Evolutionary conservation across 1,284 basidiomycete genomes (phyloP).

Genomic region (Baeospora myosura): DNA sequence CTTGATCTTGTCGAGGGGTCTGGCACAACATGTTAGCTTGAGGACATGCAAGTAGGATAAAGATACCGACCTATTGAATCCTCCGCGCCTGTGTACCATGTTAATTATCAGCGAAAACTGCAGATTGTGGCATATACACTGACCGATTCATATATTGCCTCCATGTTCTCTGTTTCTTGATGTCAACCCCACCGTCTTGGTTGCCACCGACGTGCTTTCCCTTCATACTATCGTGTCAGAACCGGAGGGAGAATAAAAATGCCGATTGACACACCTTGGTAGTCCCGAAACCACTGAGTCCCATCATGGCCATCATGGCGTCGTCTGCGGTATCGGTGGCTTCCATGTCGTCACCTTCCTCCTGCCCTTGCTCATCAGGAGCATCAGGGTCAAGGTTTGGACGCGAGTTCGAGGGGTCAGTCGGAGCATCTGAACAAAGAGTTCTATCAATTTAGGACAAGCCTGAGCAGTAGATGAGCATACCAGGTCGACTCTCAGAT

Average conservation of each 20-base stretch:
- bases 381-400: constrained; percentile 35
- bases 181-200: constrained; percentile 64
- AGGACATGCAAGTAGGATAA: constrained; percentile 2
- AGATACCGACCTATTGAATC: constrained; percentile 75
- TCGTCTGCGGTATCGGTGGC: constrained; percentile 64
- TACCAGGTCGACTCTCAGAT: no score
- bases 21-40: constrained; percentile 19
- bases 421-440: not conserved
- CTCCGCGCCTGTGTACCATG: constrained; percentile 58
- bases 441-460: not conserved
- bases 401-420: constrained; percentile 17
- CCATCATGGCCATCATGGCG: constrained; percentile 89
- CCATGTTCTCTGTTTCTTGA: constrained; percentile 93
- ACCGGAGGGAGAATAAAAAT: not conserved
- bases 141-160: constrained; percentile 93
- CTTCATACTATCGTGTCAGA: constrained; percentile 29
- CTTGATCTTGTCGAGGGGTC: constrained; percentile 52
- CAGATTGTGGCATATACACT: constrained; percentile 14
- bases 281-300: constrained; percentile 79
- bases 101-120: constrained; percentile 9
- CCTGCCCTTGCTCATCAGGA: constrained; percentile 26
- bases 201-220: constrained; percentile 77
- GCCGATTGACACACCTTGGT: constrained; percentile 64
- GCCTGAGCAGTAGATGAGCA: constrained; percentile 4
- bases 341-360: constrained; percentile 65